Conservation (phyloP, 75 land plant species). For the Sequoia sempervirens region DNA sequence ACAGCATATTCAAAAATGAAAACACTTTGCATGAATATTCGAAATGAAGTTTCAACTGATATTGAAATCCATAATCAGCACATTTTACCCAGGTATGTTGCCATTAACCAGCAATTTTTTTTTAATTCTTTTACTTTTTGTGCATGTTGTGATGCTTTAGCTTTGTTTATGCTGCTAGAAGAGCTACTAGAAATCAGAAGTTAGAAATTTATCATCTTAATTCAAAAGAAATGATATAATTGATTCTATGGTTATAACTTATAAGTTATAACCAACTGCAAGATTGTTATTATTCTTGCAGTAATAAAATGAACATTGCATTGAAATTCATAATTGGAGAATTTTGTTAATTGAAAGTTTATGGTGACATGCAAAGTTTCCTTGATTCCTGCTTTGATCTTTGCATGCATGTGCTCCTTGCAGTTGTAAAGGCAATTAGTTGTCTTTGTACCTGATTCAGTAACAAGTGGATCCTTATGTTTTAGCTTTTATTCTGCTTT, state of each 20-base stretch:
- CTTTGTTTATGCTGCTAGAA: background rate
- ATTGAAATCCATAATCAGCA: constrained; percentile 82
- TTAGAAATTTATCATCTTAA: background rate
- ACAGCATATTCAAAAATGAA: constrained; percentile 88
- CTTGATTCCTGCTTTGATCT: background rate
- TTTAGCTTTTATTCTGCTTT: background rate
- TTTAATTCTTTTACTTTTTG: background rate
- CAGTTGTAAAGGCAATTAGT: background rate
- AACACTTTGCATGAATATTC: constrained; percentile 50
- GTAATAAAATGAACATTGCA: background rate
- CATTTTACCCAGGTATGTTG: constrained; percentile 78
- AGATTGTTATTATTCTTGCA: background rate
- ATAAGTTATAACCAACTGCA: background rate
- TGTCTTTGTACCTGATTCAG: background rate
- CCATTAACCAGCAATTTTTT: background rate
- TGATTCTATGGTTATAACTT: background rate
- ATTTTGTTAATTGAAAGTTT: background rate
- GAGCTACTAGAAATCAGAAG: background rate
- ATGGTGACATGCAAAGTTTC: background rate
- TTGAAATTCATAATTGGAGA: background rate
- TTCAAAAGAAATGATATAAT: background rate
- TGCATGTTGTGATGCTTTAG: background rate
- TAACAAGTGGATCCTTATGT: too few species aligned
- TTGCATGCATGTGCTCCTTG: background rate
- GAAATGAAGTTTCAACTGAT: constrained; percentile 83